Conservation (phyloP, 495 filamentous ascomycete species). For the Polyplosphaeria fusca region DNA sequence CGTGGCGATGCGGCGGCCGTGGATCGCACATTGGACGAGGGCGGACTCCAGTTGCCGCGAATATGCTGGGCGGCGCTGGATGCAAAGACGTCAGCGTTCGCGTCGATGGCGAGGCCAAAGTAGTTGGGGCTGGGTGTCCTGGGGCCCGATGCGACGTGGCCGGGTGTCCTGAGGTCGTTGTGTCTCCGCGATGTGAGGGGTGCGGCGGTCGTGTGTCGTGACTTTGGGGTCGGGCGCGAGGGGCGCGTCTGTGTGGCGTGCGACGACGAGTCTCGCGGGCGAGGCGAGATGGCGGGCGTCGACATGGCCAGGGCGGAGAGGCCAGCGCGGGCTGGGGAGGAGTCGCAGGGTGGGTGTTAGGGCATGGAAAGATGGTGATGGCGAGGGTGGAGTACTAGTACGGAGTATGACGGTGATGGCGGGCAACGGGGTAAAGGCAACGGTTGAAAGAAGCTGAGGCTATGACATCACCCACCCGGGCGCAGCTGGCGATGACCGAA, state of each 20-base stretch:
- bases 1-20: constrained; percentile 66
- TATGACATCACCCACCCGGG: too few relatives aligned
- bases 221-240: neutral
- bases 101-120: constrained; percentile 70
- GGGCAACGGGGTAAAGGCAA: too few relatives aligned
- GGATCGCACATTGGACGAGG: constrained; percentile 64
- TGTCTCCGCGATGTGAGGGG: constrained; percentile 15
- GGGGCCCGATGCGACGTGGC: constrained; percentile 12
- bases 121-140: constrained; percentile 70
- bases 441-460: too few relatives aligned
- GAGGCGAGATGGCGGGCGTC: neutral
- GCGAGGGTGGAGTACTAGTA: too few relatives aligned
- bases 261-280: neutral
- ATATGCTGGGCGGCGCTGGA: constrained; percentile 55
- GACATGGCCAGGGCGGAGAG: neutral
- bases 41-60: constrained; percentile 68
- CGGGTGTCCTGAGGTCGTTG: constrained; percentile 21
- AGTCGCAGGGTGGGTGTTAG: too few relatives aligned
- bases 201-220: neutral
- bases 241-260: neutral
- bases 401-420: too few relatives aligned
- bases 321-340: too few relatives aligned
- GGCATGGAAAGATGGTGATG: too few relatives aligned
- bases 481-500: too few relatives aligned
- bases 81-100: constrained; percentile 54